Evolutionary conservation across 495 filamentous ascomycete species (phyloP).

Genomic region (Tuber magnatum): DNA sequence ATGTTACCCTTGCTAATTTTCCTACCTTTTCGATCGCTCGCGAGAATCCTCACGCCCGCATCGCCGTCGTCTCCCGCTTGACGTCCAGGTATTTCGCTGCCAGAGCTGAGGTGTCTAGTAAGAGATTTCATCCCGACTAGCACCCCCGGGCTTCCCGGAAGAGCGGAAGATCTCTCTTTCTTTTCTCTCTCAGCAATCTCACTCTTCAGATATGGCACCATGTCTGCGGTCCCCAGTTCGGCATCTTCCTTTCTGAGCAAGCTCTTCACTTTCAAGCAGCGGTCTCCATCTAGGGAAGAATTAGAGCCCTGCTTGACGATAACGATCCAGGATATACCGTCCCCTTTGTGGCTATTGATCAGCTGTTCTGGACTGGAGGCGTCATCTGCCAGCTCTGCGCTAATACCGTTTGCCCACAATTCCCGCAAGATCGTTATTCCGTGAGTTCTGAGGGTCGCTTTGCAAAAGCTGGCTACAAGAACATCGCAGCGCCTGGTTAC

Average conservation of each 20-base stretch:
- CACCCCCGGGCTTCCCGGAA: conserved; percentile 44
- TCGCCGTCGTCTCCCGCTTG: conserved; percentile 47
- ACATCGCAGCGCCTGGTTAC: conserved; percentile 64
- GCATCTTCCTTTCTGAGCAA: conserved; percentile 71
- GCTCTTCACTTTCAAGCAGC: conserved; percentile 66
- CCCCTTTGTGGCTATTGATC: conserved; percentile 59
- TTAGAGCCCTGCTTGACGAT: conserved; percentile 60
- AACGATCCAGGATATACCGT: conserved; percentile 78
- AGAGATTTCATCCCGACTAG: conserved; percentile 45
- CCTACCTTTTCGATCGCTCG: conserved; percentile 73
- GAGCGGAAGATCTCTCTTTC: conserved; percentile 48
- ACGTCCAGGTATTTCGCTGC: conserved; percentile 28
- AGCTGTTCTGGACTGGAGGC: conserved; percentile 68
- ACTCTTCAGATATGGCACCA: conserved; percentile 70
- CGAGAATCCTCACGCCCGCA: conserved; percentile 74
- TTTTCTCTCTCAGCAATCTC: conserved; percentile 74
- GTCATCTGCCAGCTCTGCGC: conserved; percentile 74
- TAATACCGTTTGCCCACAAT: conserved; percentile 77
- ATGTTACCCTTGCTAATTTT: conserved; percentile 82
- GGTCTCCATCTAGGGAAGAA: conserved; percentile 44
- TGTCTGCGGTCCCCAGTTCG: conserved; percentile 66
- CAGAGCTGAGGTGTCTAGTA: conserved; percentile 17
- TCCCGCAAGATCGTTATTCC: conserved; percentile 68
- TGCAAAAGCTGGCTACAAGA: conserved; percentile 77
- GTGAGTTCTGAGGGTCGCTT: conserved; percentile 63